Conservation (phyloP, 2,329 filamentous ascomycete genomes). For the Fusarium nisikadoi region DNA sequence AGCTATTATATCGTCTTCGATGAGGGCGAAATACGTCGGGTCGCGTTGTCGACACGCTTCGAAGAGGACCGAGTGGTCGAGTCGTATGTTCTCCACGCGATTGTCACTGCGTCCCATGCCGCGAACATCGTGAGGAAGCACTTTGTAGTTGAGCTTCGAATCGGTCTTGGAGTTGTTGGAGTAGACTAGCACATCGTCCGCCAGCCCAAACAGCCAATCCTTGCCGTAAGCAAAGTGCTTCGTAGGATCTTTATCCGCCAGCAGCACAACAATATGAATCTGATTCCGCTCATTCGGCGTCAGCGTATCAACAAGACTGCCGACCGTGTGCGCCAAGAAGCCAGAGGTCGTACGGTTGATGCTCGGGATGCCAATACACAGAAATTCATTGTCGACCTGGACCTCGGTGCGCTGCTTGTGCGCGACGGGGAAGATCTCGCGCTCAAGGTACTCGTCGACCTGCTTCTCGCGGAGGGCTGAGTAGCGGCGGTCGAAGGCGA, state of each 20-base stretch:
- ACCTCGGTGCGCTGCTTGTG: conserved; percentile 18
- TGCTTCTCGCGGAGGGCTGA: conserved; percentile 43
- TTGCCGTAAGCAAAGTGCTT: conserved; percentile 47
- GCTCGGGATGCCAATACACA: conserved; percentile 51
- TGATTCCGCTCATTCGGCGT: conserved; percentile 45
- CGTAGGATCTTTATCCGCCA: conserved; percentile 49
- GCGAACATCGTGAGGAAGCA: conserved; percentile 38
- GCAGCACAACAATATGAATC: conserved; percentile 49
- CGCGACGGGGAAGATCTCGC: conserved; percentile 27
- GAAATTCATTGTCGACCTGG: conserved; percentile 16
- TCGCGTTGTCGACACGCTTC: conserved; percentile 46
- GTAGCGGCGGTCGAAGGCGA: conserved; percentile 45
- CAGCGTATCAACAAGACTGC: conserved; percentile 48
- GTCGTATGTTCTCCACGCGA: conserved; percentile 48
- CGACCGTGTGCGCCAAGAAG: conserved; percentile 46
- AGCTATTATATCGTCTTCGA: conserved; percentile 53
- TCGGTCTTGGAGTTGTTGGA: neutral
- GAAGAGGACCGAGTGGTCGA: conserved; percentile 49
- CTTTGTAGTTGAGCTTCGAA: conserved; percentile 21
- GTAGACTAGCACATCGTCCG: conserved; percentile 51
- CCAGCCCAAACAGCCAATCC: conserved; percentile 47
- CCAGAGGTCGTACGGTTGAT: conserved; percentile 47
- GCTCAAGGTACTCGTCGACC: conserved; percentile 38
- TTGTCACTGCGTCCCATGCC: conserved; percentile 41
- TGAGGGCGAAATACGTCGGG: conserved; percentile 50